phyloP scores from a whole-genome alignment of 768 basidiomycete species.

The Epithele typhae region DNA sequence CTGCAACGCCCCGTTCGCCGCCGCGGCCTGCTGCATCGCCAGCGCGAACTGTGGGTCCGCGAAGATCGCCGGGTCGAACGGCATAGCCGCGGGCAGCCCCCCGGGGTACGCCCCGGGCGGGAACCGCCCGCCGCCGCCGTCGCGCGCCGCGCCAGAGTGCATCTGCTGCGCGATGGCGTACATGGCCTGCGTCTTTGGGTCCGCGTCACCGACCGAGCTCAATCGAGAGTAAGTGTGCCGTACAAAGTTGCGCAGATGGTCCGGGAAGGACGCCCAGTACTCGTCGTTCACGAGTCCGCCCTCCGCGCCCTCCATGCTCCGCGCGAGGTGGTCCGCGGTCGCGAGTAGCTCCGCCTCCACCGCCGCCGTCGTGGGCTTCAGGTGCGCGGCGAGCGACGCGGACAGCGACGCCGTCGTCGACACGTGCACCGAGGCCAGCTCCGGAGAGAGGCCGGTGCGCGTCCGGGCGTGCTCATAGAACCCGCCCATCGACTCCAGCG shows the following conservation, averaged over 20 bases:
- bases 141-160: conserved; percentile 35
- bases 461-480: conserved; percentile 12
- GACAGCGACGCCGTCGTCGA: conserved; percentile 43
- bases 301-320: conserved; percentile 43
- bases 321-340: conserved; percentile 59
- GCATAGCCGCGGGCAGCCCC: conserved; percentile 37
- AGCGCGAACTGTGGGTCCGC: conserved; percentile 48
- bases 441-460: conserved; percentile 38
- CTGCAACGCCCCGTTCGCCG: conserved; percentile 24
- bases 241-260: conserved; percentile 67
- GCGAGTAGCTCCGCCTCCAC: conserved; percentile 58
- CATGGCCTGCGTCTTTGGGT: conserved; percentile 55
- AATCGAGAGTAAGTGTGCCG: conserved; percentile 33
- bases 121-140: conserved; percentile 6
- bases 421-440: conserved; percentile 44
- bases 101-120: conserved; percentile 32
- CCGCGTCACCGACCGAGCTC: conserved; percentile 30
- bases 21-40: conserved; percentile 46
- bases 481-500: conserved; percentile 18
- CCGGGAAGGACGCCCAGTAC: conserved; percentile 67
- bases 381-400: conserved; percentile 29
- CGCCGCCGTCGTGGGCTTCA: conserved; percentile 29
- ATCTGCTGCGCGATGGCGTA: conserved; percentile 68
- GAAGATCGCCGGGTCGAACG: conserved; percentile 51
- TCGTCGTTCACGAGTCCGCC: conserved; percentile 47